phyloP scores from a whole-genome alignment of 164 flowering plant genomes.

The Cinnamomum chago region DNA sequence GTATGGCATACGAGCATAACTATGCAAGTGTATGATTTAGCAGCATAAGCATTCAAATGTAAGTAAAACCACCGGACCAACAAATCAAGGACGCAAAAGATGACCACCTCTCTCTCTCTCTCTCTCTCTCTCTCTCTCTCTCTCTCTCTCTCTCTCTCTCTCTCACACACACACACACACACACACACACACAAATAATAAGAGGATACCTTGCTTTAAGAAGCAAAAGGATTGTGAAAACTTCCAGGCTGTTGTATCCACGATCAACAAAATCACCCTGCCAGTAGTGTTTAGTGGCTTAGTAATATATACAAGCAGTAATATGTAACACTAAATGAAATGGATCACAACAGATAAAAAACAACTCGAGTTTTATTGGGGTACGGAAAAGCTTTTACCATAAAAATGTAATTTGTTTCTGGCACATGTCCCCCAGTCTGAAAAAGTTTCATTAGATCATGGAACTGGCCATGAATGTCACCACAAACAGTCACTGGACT shows the following conservation, averaged over 20 bases:
- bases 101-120: background rate
- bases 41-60: background rate
- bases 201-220: slow-evolving; percentile 89
- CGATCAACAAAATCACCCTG: slow-evolving; percentile 99
- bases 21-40: background rate
- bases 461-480: slow-evolving; percentile 97
- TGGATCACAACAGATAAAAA: background rate
- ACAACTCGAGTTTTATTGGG: background rate
- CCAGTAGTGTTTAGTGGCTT: slow-evolving; percentile 8
- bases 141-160: too few relatives aligned
- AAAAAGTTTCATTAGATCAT: slow-evolving; percentile 94
- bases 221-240: slow-evolving; percentile 94
- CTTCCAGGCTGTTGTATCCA: slow-evolving; percentile 97
- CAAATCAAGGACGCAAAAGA: background rate
- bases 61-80: background rate
- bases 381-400: slow-evolving; percentile 40
- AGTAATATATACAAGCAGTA: background rate
- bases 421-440: slow-evolving; percentile 99
- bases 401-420: slow-evolving; percentile 93
- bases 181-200: background rate
- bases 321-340: background rate
- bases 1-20: too few relatives aligned
- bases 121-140: too few relatives aligned
- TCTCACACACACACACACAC: too few relatives aligned
- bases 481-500: slow-evolving; percentile 98